Evolutionary conservation across 768 basidiomycete species (phyloP).

Genomic region (Fomitopsis serialis): DNA sequence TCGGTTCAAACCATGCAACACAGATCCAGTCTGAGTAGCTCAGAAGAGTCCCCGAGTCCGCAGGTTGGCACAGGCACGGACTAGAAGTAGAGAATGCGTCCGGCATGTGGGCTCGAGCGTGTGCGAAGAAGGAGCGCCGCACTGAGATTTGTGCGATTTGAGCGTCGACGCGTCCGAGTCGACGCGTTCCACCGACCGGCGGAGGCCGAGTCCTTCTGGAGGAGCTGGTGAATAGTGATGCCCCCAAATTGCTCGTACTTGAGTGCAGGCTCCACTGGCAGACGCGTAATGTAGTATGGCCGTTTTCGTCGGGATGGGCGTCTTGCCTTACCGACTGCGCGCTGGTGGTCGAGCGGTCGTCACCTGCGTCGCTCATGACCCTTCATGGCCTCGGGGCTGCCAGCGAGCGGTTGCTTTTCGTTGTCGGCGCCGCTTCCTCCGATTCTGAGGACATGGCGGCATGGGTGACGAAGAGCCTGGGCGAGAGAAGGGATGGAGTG

Average conservation of each 20-base stretch:
- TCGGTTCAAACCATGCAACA: too few species aligned
- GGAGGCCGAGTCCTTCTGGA: conserved; percentile 88
- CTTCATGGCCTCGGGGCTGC: conserved; percentile 15
- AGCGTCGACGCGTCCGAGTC: too few species aligned
- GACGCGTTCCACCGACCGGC: too few species aligned
- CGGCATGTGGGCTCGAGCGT: too few species aligned
- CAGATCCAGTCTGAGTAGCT: too few species aligned
- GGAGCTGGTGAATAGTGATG: conserved; percentile 61
- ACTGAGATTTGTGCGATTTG: too few species aligned
- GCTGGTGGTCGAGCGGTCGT: not conserved
- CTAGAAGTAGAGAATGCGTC: too few species aligned
- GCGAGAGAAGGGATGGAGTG: not conserved
- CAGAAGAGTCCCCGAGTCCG: too few species aligned
- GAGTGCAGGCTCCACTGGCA: conserved; percentile 78
- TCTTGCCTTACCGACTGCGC: not conserved
- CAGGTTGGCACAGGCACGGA: too few species aligned
- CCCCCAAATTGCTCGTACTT: conserved; percentile 87
- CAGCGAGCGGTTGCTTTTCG: conserved; percentile 5
- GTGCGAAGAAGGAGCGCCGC: too few species aligned
- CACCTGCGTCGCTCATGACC: conserved; percentile 9
- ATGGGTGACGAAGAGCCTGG: not conserved
- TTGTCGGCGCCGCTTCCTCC: not conserved
- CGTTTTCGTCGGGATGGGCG: not conserved
- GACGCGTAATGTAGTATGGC: not conserved
- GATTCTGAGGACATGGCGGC: conserved; percentile 8